Evolutionary conservation across 179 eudicot genomes (phyloP).

Genomic region (Silene vulgaris): DNA sequence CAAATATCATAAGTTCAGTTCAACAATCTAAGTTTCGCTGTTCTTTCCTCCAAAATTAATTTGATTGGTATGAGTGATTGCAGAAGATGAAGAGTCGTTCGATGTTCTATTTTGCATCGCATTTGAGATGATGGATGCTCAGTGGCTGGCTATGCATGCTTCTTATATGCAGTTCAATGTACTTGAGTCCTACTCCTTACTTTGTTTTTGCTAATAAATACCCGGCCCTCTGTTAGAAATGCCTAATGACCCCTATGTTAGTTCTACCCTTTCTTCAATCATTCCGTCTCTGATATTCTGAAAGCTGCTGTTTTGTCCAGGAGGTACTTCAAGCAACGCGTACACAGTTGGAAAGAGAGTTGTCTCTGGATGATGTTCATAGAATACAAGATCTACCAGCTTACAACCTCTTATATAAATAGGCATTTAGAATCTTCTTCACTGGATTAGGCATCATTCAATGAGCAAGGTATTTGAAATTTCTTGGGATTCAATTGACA

Average conservation of each 20-base stretch:
- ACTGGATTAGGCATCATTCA: neutral
- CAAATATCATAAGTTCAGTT: neutral
- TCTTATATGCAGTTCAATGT: slow-evolving; percentile 97
- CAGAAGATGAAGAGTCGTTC: slow-evolving; percentile 85
- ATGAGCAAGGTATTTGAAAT: slow-evolving; percentile 1
- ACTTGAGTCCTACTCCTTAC: slow-evolving; percentile 26
- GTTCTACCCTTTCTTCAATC: neutral
- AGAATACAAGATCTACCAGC: slow-evolving; percentile 78
- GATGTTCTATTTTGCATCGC: slow-evolving; percentile 83
- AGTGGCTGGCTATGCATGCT: slow-evolving; percentile 95
- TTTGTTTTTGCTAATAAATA: neutral
- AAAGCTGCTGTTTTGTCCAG: slow-evolving; percentile 27
- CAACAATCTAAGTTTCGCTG: neutral
- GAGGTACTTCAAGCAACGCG: slow-evolving; percentile 75
- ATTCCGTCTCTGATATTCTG: neutral
- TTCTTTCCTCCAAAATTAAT: neutral
- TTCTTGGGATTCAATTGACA: neutral
- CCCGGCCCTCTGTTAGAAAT: neutral
- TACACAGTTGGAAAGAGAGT: slow-evolving; percentile 72
- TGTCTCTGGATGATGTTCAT: slow-evolving; percentile 66
- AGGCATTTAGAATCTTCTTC: slow-evolving; percentile 11
- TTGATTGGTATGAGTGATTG: slow-evolving; percentile 13
- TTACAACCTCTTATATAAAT: slow-evolving; percentile 60
- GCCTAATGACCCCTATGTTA: neutral
- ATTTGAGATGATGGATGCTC: slow-evolving; percentile 90